A percentile compares a stretch with the other conserved stretches of the same genome.
Evolutionary conservation across 768 basidiomycete genomes (phyloP).

Genomic region (Rhodosporidiobolus odoratus): DNA sequence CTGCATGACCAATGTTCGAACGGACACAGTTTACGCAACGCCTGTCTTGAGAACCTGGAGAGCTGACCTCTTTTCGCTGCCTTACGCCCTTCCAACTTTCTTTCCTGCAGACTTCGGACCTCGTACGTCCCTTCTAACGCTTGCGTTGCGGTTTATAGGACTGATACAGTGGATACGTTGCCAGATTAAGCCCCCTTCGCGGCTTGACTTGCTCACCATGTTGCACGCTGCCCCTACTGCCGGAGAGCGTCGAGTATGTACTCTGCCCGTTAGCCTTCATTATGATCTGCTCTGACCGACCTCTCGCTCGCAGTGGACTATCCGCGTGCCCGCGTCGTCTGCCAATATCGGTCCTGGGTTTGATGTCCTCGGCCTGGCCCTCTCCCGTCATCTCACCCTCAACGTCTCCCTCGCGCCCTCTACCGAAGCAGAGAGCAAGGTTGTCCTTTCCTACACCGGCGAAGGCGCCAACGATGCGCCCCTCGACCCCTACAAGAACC

Average conservation of each 20-base stretch:
- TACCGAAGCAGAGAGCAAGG: conserved; percentile 47
- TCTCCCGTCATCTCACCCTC: conserved; percentile 76
- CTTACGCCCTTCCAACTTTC: no score
- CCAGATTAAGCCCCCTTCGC: neutral
- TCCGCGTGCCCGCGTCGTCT: conserved; percentile 91
- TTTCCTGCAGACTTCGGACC: no score
- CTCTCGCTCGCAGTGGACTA: conserved; percentile 43
- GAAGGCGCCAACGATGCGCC: conserved; percentile 88
- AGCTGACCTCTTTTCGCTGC: no score
- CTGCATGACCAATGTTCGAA: no score
- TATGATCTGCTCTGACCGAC: neutral
- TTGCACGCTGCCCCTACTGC: conserved; percentile 27
- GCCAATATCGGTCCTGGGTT: conserved; percentile 99
- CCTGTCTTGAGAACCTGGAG: no score
- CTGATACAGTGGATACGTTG: neutral
- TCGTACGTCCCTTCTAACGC: no score
- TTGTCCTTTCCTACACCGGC: conserved; percentile 71
- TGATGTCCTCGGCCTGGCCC: conserved; percentile 96
- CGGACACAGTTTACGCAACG: no score
- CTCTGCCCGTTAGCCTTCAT: neutral
- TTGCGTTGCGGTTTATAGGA: no score
- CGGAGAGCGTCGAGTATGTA: conserved; percentile 23
- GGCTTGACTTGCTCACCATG: conserved; percentile 25
- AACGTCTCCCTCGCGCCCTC: conserved; percentile 54
- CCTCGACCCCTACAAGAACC: conserved; percentile 90